phyloP scores from a whole-genome alignment of 2,329 filamentous ascomycete species.

The Ophiostoma piceae region DNA sequence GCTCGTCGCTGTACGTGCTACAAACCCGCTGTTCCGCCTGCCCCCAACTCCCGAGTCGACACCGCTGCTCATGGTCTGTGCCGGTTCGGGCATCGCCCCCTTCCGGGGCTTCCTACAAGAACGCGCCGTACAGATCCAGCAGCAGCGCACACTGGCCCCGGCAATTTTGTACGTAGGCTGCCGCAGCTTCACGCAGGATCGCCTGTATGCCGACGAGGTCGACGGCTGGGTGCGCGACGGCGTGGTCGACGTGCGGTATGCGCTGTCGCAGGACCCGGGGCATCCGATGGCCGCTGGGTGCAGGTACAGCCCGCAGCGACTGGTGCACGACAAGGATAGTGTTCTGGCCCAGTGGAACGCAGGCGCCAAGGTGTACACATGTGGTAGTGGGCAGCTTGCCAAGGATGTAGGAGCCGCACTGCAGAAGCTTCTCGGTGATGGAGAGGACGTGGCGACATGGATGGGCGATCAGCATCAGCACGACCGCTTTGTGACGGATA shows the following conservation, averaged over 20 bases:
- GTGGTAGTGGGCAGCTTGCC: slow-evolving; percentile 47
- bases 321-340: slow-evolving; percentile 40
- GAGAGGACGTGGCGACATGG: slow-evolving; percentile 15
- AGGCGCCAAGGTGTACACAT: slow-evolving; percentile 54
- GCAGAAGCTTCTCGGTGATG: slow-evolving; percentile 34
- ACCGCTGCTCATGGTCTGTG: slow-evolving; percentile 48
- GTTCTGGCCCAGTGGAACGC: slow-evolving; percentile 35
- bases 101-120: slow-evolving; percentile 60
- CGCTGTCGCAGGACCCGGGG: slow-evolving; percentile 50
- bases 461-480: slow-evolving; percentile 31
- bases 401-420: slow-evolving; percentile 38
- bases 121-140: slow-evolving; percentile 45
- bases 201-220: slow-evolving; percentile 51
- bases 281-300: slow-evolving; percentile 28
- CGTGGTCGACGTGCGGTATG: slow-evolving; percentile 55
- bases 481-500: slow-evolving; percentile 54
- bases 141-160: slow-evolving; percentile 36
- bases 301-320: slow-evolving; percentile 43
- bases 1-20: slow-evolving; percentile 46
- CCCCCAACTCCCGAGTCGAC: slow-evolving; percentile 42
- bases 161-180: slow-evolving; percentile 28
- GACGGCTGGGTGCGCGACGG: slow-evolving; percentile 55
- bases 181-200: slow-evolving; percentile 23
- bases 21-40: slow-evolving; percentile 43
- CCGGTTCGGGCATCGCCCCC: slow-evolving; percentile 54